phyloP scores from a whole-genome alignment of 2,329 filamentous ascomycete species.

The Colletotrichum higginsianum region DNA sequence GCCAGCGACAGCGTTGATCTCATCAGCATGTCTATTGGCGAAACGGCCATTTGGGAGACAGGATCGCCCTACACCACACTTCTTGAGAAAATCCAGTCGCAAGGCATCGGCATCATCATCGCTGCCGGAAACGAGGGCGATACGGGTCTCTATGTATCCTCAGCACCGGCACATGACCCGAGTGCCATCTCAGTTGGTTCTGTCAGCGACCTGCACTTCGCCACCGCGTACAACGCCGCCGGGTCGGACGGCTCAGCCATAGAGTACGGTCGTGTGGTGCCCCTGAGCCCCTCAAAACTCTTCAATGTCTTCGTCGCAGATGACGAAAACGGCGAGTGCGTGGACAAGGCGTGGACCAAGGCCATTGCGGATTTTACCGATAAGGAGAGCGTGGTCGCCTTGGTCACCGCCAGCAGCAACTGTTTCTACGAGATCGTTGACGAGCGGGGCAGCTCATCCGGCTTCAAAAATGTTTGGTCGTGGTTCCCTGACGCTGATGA shows the following conservation, averaged over 20 bases:
- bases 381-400: constrained; percentile 3
- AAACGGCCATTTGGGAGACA: constrained; percentile 26
- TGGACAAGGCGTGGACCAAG: constrained; percentile 27
- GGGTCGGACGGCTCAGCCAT: constrained; percentile 31
- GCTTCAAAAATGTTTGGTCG: constrained; percentile 30
- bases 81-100: constrained; percentile 31
- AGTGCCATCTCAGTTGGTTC: constrained; percentile 30
- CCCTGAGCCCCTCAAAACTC: constrained; percentile 3
- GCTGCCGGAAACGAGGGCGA: constrained; percentile 32
- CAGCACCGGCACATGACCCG: constrained; percentile 23
- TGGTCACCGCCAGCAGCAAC: constrained; percentile 19
- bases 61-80: constrained; percentile 29
- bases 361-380: constrained; percentile 24
- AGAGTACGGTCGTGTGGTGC: constrained; percentile 31
- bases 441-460: constrained; percentile 9
- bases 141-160: constrained; percentile 28
- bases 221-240: constrained; percentile 31
- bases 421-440: constrained; percentile 17
- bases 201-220: constrained; percentile 27
- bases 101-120: constrained; percentile 32
- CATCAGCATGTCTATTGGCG: constrained; percentile 37
- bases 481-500: constrained; percentile 28
- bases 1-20: constrained; percentile 32
- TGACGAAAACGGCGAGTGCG: constrained; percentile 25
- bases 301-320: constrained; percentile 34